Evolutionary conservation across 2,329 filamentous ascomycete genomes (phyloP).

Genomic region (Pyrenophora graminea): DNA sequence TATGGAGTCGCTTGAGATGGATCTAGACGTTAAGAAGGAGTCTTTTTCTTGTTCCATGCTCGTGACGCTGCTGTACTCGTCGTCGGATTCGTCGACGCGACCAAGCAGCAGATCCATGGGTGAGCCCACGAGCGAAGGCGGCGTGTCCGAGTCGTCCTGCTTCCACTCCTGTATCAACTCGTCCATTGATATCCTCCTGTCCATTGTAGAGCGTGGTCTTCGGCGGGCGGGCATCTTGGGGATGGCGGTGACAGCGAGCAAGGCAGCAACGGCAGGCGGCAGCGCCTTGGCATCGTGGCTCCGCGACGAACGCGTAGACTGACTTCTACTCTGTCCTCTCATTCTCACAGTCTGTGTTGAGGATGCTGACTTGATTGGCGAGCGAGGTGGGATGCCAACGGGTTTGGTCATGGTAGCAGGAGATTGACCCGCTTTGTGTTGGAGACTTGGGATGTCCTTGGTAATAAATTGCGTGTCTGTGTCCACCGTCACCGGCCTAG

Average conservation of each 20-base stretch:
- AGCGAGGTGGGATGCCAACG: constrained; percentile 49
- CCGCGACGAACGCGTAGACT: constrained; percentile 30
- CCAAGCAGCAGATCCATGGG: constrained; percentile 61
- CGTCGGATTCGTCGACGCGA: constrained; percentile 54
- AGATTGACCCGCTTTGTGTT: constrained; percentile 10
- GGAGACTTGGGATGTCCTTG: constrained; percentile 8
- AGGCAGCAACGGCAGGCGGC: constrained; percentile 60
- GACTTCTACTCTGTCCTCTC: constrained; percentile 37
- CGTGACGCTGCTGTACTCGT: constrained; percentile 46
- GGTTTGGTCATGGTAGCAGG: constrained; percentile 43
- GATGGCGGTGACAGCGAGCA: constrained; percentile 64
- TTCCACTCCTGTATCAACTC: constrained; percentile 61
- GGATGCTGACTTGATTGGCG: constrained; percentile 34
- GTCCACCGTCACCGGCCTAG: constrained; percentile 15
- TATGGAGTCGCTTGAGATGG: constrained; percentile 62
- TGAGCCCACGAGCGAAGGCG: constrained; percentile 50
- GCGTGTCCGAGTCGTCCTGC: constrained; percentile 50
- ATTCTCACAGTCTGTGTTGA: constrained; percentile 38
- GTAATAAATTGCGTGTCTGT: constrained; percentile 13
- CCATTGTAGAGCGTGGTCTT: constrained; percentile 48
- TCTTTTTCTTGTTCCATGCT: constrained; percentile 53
- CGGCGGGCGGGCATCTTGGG: constrained; percentile 54
- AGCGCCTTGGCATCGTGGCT: constrained; percentile 52
- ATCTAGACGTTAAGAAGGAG: constrained; percentile 47
- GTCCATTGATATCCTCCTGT: constrained; percentile 58